Conservation (phyloP, 805 yeast species). For the Lachancea meyersii region DNA sequence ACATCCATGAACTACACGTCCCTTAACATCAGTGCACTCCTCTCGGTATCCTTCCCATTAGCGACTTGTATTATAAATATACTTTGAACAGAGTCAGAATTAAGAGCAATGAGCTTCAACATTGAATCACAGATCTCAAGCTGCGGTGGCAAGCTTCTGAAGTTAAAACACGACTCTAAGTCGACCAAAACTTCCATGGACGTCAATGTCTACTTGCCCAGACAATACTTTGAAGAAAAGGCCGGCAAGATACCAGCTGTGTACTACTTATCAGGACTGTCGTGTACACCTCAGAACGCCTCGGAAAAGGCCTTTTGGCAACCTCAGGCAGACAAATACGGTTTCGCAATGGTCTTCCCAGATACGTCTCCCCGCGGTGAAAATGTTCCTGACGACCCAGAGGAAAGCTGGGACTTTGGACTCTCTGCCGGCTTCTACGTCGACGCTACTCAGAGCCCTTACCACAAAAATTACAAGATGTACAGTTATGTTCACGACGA, state of each 20-base stretch:
- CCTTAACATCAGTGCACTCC: no score
- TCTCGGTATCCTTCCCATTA: no score
- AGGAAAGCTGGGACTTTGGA: slow-evolving; percentile 74
- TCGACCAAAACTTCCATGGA: slow-evolving; percentile 68
- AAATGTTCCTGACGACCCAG: slow-evolving; percentile 68
- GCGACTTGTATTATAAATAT: no score
- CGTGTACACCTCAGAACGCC: slow-evolving; percentile 91
- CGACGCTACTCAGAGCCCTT: slow-evolving; percentile 72
- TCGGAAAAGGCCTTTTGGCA: slow-evolving; percentile 89
- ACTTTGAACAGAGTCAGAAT: not conserved
- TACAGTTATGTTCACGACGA: slow-evolving; percentile 75
- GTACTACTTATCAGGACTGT: slow-evolving; percentile 78
- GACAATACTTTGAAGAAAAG: slow-evolving; percentile 34
- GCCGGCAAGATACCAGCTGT: slow-evolving; percentile 56
- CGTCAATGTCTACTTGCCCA: slow-evolving; percentile 78
- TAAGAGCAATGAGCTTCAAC: slow-evolving; percentile 35
- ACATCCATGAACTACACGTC: not conserved
- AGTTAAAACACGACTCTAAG: slow-evolving; percentile 66
- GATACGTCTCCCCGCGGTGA: slow-evolving; percentile 94
- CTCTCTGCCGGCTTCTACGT: slow-evolving; percentile 93
- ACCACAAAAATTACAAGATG: slow-evolving; percentile 74
- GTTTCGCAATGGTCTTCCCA: slow-evolving; percentile 86
- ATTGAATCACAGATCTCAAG: slow-evolving; percentile 47
- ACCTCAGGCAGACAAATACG: slow-evolving; percentile 69
- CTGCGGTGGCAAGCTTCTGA: slow-evolving; percentile 71